Evolutionary conservation across 148 eudicot species (phyloP).

Genomic region (Rheum nobile): DNA sequence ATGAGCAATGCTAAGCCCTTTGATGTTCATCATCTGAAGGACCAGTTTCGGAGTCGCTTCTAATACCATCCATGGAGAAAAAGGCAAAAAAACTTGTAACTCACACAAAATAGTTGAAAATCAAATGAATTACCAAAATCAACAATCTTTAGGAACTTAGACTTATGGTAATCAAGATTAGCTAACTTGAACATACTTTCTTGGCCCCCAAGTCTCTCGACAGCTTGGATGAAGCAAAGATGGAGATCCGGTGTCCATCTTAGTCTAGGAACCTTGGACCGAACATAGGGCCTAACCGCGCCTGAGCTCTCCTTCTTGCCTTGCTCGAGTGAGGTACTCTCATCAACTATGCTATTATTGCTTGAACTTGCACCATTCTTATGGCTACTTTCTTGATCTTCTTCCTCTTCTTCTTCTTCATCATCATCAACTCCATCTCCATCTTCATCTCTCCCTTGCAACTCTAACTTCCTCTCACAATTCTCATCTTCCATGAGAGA

Average conservation of each 20-base stretch:
- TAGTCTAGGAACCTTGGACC: constrained; percentile 80
- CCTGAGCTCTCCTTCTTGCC: constrained; percentile 27
- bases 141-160: background rate
- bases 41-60: constrained; percentile 9
- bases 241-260: constrained; percentile 96
- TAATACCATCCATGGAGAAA: background rate
- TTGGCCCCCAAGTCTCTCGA: constrained; percentile 88
- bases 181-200: constrained; percentile 40
- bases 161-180: background rate
- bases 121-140: background rate
- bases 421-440: constrained; percentile 11
- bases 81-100: too few species aligned
- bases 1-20: constrained; percentile 11
- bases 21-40: constrained; percentile 8
- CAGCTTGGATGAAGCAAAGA: constrained; percentile 71
- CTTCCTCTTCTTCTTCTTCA: constrained; percentile 13
- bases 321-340: constrained; percentile 14
- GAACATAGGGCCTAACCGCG: constrained; percentile 70
- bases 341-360: constrained; percentile 64
- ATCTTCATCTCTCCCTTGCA: background rate
- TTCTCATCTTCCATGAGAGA: constrained; percentile 2
- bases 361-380: constrained; percentile 60
- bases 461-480: constrained; percentile 1
- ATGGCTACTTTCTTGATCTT: constrained; percentile 8
- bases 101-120: background rate